phyloP scores from a whole-genome alignment of 306 rosid species.

The Pyrus betulifolia region DNA sequence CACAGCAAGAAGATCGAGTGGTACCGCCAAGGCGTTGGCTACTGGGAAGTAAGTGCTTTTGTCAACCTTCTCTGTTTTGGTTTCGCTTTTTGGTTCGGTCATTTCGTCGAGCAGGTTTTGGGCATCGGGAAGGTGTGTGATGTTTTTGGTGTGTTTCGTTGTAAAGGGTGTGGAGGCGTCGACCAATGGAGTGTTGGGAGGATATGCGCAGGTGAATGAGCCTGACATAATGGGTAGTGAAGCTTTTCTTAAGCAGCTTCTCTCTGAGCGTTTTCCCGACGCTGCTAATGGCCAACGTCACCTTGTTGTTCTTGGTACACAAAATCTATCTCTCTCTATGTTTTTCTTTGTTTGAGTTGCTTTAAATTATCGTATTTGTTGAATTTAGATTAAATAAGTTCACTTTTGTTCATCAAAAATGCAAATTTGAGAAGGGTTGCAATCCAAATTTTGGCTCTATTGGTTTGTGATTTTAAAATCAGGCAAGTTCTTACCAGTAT shows the following conservation, averaged over 20 bases:
- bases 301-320: slow-evolving; percentile 72
- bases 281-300: slow-evolving; percentile 35
- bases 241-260: slow-evolving; percentile 55
- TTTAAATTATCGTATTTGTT: background rate
- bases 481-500: slow-evolving; percentile 10
- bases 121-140: background rate
- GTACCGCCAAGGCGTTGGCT: slow-evolving; percentile 79
- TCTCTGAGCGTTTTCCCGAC: slow-evolving; percentile 47
- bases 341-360: background rate
- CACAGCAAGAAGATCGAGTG: slow-evolving; percentile 55
- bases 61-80: background rate
- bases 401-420: background rate
- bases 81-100: background rate
- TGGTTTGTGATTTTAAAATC: background rate
- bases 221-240: slow-evolving; percentile 69
- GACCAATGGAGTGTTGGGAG: slow-evolving; percentile 86
- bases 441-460: background rate
- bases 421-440: background rate
- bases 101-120: background rate
- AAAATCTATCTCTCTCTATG: background rate
- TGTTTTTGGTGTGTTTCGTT: background rate
- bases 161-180: slow-evolving; percentile 74
- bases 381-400: background rate
- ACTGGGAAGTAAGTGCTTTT: slow-evolving; percentile 62
- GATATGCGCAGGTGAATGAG: slow-evolving; percentile 58